Evolutionary conservation across 176 grass and related monocot species (phyloP), one percentile per base, ranked within the genome.

Genomic region (Tillandsia fasciculata): DNA sequence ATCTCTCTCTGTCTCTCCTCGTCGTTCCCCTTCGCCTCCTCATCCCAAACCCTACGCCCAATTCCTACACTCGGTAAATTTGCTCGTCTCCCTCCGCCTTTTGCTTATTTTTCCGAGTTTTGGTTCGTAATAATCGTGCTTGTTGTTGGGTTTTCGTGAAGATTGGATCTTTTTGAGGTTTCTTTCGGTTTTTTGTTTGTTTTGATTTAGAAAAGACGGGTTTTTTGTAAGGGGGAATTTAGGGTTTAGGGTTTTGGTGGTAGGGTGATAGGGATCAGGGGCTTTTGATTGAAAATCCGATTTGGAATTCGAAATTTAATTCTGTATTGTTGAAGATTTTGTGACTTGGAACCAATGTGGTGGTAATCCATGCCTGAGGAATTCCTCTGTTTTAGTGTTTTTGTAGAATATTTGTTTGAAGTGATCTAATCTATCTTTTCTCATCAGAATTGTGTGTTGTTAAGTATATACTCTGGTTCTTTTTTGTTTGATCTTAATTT

Each of bases 191-290:
- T 74, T 72, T 66, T 12, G 51, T 8, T 65, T 80, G 59, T 81
- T 12, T 70, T 63, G 28, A 70, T 78, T 48, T 50, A n/a, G 2
- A 50, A 78, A 17, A 58, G 64, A 50, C 49, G 23, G 70, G 18
- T 64, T 48, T 89, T 81, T 85, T 24, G 20, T 93, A 77, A 47
- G 52, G 26, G 65, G 14, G 67, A 73, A 11, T 78, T 79, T 17
- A 17, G 54, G 15, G 88, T 81, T 33, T 48, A 51, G 80, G 83
- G 87, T 76, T 79, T 86, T 85, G 72, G 74, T 13, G 12, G 12
- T 50, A 29, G 26, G 42, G 48, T 58, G 24, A 9, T 51, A 48
- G 53, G 26, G 27, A 63, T 52, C 12, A 24, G 26, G 26, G 68
- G 13, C 51, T 78, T 56, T 14, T 78, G 3, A 49, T 64, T 52